Base-by-base conservation (phyloP, 805 yeast species). In the Saccharomyces mikatae region DNA sequence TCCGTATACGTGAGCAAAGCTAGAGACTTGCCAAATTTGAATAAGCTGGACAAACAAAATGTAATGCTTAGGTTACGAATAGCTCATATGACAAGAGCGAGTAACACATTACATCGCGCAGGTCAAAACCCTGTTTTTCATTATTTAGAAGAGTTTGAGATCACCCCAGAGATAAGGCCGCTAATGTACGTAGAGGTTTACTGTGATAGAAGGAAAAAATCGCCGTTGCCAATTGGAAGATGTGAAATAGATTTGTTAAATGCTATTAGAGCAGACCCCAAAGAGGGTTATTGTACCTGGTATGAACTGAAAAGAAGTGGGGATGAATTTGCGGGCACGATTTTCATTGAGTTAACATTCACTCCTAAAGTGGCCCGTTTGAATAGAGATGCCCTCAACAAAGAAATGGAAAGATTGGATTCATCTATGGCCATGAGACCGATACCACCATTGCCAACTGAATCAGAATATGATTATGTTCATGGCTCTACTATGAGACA, bases 81-180 rank as follows among this genome's bases (percentile, higher is more conserved):
- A 4, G 92, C 91, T 29, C 89, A 88, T 56, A 80, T 81, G 62
- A 92, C 95, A 9, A 83, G 87, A 59, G 82, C 86, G 63, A 89
- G 97, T 0, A 83, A 82, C 36, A 78, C 89, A 0, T 83, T 87
- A 56, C 79, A 81, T 52, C 74, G 98, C 60, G 99, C 96, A 1
- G 99, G 99, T 1, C 99, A 94, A 67, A 86, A 88, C 4, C 99
- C 99, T 0, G 80, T 76, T 22, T 94, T 97, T 89, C 84, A 88
- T 56, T 83, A 83, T 56, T 89, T 87, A 58, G 75, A 86, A 54
- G 74, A 88, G 60, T 88, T 87, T 64, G 79, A 79, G 41, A 74
- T 89, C 27, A 76, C 83, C 1, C 78, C 87, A 6, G 86, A 84
- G 41, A 76, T 84, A 28, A 81, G 78, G 51, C 86, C 89, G 1